Conservation (phyloP, 352 stramenopile genomes). For the Ophiocytium majus region DNA sequence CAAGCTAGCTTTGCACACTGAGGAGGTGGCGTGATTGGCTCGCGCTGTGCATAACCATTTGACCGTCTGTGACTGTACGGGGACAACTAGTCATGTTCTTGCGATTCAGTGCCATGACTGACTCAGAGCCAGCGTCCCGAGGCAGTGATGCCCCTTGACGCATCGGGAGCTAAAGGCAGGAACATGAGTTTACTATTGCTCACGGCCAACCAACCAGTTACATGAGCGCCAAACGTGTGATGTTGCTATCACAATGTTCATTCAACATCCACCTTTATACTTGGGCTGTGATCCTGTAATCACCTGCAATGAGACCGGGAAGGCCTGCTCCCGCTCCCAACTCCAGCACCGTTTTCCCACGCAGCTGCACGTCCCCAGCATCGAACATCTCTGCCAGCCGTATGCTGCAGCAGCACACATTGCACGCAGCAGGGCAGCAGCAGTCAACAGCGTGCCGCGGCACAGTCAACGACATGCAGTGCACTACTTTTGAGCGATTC, state of each 20-base stretch:
- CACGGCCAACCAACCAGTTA: not conserved
- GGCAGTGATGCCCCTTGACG: too few species aligned
- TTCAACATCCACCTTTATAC: not conserved
- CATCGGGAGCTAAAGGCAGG: not conserved
- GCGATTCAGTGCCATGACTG: too few species aligned
- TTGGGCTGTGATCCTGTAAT: not conserved
- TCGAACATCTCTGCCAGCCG: slow-evolving; percentile 44
- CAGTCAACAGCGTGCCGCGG: not conserved
- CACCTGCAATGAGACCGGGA: slow-evolving; percentile 38
- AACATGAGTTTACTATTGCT: not conserved
- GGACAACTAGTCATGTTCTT: too few species aligned
- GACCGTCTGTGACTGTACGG: too few species aligned
- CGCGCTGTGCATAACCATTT: too few species aligned
- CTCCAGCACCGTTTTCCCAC: slow-evolving; percentile 47
- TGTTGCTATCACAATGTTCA: too few species aligned
- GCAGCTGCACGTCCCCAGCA: slow-evolving; percentile 26
- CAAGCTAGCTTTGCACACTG: too few species aligned
- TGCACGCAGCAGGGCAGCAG: not conserved
- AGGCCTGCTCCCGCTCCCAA: slow-evolving; percentile 46
- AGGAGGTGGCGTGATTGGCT: too few species aligned
- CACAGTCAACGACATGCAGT: not conserved
- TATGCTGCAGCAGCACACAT: slow-evolving; percentile 11
- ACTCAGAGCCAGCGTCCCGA: too few species aligned
- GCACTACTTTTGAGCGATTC: not conserved
- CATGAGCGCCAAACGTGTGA: not conserved